phyloP scores from a whole-genome alignment of 768 basidiomycete species.

The Bullera alba region DNA sequence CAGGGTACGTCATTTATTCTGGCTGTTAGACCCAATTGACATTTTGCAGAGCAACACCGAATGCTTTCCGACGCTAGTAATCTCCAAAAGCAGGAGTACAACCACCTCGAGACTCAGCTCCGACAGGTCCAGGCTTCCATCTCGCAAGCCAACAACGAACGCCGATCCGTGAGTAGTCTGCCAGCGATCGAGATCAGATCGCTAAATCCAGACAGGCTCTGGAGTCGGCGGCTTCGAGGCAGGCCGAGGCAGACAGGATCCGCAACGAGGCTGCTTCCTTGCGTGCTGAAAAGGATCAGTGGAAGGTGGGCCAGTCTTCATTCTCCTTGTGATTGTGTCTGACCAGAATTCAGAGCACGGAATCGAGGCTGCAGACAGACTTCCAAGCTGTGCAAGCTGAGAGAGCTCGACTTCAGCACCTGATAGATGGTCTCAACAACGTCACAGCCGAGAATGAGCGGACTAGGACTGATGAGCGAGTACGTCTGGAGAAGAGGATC shows the following conservation, averaged over 20 bases:
- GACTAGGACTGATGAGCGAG: slow-evolving; percentile 72
- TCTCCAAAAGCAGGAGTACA: slow-evolving; percentile 35
- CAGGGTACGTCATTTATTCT: slow-evolving; percentile 53
- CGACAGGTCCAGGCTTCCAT: slow-evolving; percentile 26
- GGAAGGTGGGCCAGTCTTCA: slow-evolving; percentile 59
- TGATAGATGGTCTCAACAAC: slow-evolving; percentile 81
- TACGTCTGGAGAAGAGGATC: slow-evolving; percentile 70
- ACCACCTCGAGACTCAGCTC: slow-evolving; percentile 22
- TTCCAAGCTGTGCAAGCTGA: slow-evolving; percentile 73
- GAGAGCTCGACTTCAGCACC: slow-evolving; percentile 73
- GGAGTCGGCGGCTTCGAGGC: slow-evolving; percentile 60
- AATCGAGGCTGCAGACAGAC: slow-evolving; percentile 74
- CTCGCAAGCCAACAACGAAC: slow-evolving; percentile 24
- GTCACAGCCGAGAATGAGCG: slow-evolving; percentile 84
- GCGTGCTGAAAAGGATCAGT: slow-evolving; percentile 86
- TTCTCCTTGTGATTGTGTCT: background rate
- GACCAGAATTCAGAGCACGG: slow-evolving; percentile 56
- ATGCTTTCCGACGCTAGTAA: slow-evolving; percentile 24
- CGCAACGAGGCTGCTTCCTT: slow-evolving; percentile 81
- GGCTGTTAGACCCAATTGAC: slow-evolving; percentile 1
- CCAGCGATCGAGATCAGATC: background rate
- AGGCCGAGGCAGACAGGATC: slow-evolving; percentile 63
- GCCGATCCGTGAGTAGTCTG: slow-evolving; percentile 19
- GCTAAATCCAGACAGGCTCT: slow-evolving; percentile 51
- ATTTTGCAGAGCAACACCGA: slow-evolving; percentile 27